Evolutionary conservation across 139 green algal genomes (phyloP).

Genomic region (Pleodorina starrii): DNA sequence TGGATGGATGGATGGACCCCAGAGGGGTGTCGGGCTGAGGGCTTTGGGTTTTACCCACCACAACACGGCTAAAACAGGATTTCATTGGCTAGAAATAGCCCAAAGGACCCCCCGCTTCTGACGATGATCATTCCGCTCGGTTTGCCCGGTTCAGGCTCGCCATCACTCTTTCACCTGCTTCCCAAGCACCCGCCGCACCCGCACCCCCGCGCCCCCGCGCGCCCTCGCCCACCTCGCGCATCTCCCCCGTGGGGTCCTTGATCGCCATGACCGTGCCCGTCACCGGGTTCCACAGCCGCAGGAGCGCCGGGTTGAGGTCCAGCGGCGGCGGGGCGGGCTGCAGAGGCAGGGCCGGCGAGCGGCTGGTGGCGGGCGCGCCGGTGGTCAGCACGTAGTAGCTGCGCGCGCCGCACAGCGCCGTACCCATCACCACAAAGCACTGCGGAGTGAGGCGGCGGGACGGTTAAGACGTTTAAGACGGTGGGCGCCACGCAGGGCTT

Average conservation of each 20-base stretch:
- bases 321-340: background rate
- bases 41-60: too few relatives aligned
- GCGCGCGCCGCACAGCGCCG: conserved; percentile 52
- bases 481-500: too few relatives aligned
- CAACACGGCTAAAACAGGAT: too few relatives aligned
- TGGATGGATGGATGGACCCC: too few relatives aligned
- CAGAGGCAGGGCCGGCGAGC: conserved; percentile 3
- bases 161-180: too few relatives aligned
- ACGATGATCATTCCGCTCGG: too few relatives aligned
- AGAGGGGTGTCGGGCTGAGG: too few relatives aligned
- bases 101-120: too few relatives aligned
- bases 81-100: too few relatives aligned
- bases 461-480: background rate
- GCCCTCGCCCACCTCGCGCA: conserved; percentile 71
- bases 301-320: conserved; percentile 53
- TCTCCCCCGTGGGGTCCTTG: conserved; percentile 67
- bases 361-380: conserved; percentile 52
- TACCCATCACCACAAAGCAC: conserved; percentile 71
- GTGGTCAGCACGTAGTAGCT: conserved; percentile 73
- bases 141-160: too few relatives aligned
- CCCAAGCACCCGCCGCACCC: too few relatives aligned
- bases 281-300: conserved; percentile 77
- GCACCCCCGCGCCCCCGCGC: too few relatives aligned
- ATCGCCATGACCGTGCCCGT: conserved; percentile 55
- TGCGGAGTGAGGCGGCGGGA: conserved; percentile 45